Evolutionary conservation across 495 filamentous ascomycete species (phyloP), one percentile per base, ranked within the genome.

Genomic region (Aspergillus indologenus): DNA sequence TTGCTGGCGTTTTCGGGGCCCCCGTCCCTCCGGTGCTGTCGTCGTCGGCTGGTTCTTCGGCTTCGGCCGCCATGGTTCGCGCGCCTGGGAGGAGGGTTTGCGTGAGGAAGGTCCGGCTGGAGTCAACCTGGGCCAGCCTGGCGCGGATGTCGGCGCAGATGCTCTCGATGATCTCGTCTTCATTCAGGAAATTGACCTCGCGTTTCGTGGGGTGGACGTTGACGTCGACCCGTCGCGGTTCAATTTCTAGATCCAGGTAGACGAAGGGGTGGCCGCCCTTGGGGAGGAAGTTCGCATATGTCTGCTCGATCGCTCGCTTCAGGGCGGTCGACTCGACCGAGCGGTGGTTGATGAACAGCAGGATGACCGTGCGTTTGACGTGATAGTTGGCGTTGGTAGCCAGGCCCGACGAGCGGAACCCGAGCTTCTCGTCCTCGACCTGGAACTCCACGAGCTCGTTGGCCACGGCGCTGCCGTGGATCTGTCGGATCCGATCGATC

Each of bases 131-230:
- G 3, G 90, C 87, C 5, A 99, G 80, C 58, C 90, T 89, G 14
- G 83, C 79, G 47, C 90, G 84, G 51, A 98, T 87, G 52, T 90
- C 86, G 59, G 85, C 82, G 74, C 91, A 96, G 26, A 99, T 87
- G 48, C 81, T 83, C 65, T 96, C 91, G 59, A 96, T 88, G 54
- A 98, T 96, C 63, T 98, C 94, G 63, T 98, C 95, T 68, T 99
- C 95, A 61, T 98, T 96, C 4, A 99, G 81, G 68, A 99, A 98
- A 68, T 98, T 96, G 26, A 99, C 95, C 70, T 99, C 95, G 52
- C 93, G 83, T 69, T 99, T 99, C 2, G 95, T 98, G 5, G 95
- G 95, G 69, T 99, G 95, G 0, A 99, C 87, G 65, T 99, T 99
- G 66, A 99, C 95, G 71, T 99, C 95, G 3, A 99, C 91, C 15